These are phyloP conservation scores for Colletotrichum echinochloae DNA, from an alignment of 2,329 filamentous ascomycete species.

Conservation along the genomic window DNA sequence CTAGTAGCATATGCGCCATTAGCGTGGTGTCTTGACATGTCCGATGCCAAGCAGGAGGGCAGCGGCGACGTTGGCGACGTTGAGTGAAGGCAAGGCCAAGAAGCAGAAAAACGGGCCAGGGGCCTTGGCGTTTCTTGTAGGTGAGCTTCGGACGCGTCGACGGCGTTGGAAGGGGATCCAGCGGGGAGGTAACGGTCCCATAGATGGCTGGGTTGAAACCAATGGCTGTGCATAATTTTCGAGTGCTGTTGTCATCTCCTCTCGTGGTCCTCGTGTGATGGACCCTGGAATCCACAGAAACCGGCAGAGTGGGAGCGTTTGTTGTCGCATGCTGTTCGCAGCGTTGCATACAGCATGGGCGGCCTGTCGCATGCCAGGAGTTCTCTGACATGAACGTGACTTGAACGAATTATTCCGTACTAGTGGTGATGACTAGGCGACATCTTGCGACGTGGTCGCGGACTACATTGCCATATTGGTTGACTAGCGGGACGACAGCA, in stretches of 20 bases:
- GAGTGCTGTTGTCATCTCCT: slow-evolving; percentile 23
- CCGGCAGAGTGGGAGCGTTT: slow-evolving; percentile 19
- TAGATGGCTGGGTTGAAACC: not conserved
- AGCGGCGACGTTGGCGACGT: slow-evolving; percentile 11
- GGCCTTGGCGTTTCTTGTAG: slow-evolving; percentile 38
- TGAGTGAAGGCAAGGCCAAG: slow-evolving; percentile 3
- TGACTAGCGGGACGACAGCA: not conserved
- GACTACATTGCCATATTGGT: not conserved
- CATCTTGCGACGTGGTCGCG: not conserved
- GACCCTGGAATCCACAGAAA: slow-evolving; percentile 25
- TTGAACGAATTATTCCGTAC: slow-evolving; percentile 7
- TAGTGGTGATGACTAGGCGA: not conserved
- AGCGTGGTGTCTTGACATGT: slow-evolving; percentile 6
- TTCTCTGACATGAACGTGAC: slow-evolving; percentile 13
- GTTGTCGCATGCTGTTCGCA: slow-evolving; percentile 35
- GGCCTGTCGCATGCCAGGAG: slow-evolving; percentile 30
- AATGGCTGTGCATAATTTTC: not conserved
- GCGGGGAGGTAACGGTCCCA: not conserved
- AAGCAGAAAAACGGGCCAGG: slow-evolving; percentile 2
- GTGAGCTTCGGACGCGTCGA: slow-evolving; percentile 19
- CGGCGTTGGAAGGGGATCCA: slow-evolving; percentile 1
- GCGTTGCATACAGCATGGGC: slow-evolving; percentile 26
- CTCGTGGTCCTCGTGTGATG: slow-evolving; percentile 2
- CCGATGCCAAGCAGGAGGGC: slow-evolving; percentile 27
- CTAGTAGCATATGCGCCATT: slow-evolving; percentile 7